Base-by-base conservation (phyloP, 352 stramenopile species). In the Phytophthora palmivora region DNA sequence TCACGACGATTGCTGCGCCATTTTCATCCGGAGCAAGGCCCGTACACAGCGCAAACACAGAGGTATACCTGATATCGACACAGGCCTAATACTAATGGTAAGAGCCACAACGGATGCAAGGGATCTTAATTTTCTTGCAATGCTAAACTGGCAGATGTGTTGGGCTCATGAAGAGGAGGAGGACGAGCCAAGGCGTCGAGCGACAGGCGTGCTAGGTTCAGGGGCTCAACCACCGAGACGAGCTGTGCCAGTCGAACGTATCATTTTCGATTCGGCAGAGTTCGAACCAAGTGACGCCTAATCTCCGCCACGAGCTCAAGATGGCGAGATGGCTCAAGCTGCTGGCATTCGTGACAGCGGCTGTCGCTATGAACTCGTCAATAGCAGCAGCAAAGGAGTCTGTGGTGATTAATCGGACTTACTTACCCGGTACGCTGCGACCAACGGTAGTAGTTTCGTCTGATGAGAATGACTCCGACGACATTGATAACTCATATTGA, bases 181-280 rank as follows among this genome's bases (percentile, higher is more conserved):
- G 48, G 28, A 60, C 52, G 38, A 14, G 51, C 18, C 39, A 21
- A 6, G 44, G 34, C 24, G 44, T 11, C 30, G 32, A 58, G 47
- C 45, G 57, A 65, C 47, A 65, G 53, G 41, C 53, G 49, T 21
- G 8, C 15, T 33, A 39, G 36, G 36, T 32, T 46, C 30, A 50
- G 30, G n/a, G 26, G 38, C 43, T 59, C 47, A 58, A 65, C 47
- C 47, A 61, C 41, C 48, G 49, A 61, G 42, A 67, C 24, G 22
- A 9, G 46, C 49, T 54, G 21, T 38, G 24, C 58, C 58, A 67
- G 49, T 67, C 58, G 58, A 59, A 24, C 41, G 34, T 57, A 22
- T 37, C 59, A 70, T 65, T 70, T 32, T 64, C 30, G 26, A 42
- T 65, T 70, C n/a, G 65, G 24, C 61, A 3, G 24, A 32, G 12